These are phyloP conservation scores for Madurella mycetomatis DNA, from an alignment of 2,329 filamentous ascomycete species.

Conservation along the genomic window DNA sequence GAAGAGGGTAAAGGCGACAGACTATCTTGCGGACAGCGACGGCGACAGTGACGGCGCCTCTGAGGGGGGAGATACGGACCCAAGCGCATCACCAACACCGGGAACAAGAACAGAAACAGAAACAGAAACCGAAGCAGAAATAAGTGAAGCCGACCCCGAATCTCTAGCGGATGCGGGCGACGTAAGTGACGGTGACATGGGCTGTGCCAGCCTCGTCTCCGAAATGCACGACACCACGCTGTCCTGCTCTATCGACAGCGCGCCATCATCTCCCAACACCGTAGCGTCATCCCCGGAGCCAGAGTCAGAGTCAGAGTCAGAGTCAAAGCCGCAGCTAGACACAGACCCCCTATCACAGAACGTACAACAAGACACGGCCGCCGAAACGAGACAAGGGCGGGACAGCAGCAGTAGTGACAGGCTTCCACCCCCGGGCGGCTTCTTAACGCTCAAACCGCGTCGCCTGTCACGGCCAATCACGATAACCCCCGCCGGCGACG, in stretches of 20 bases:
- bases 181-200: not conserved
- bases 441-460: slow-evolving; percentile 14
- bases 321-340: not conserved
- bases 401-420: not conserved
- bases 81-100: not conserved
- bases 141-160: no score
- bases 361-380: not conserved
- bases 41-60: not conserved
- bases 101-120: not conserved
- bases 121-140: not conserved
- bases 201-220: not conserved
- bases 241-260: not conserved
- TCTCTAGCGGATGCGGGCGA: not conserved
- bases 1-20: not conserved
- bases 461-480: slow-evolving; percentile 10
- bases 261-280: not conserved
- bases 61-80: not conserved
- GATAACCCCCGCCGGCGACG: slow-evolving; percentile 8
- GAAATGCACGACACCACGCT: not conserved
- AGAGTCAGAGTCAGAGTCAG: not conserved
- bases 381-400: not conserved
- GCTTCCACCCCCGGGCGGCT: not conserved
- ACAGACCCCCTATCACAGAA: not conserved
- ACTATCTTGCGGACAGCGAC: not conserved
- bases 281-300: not conserved